phyloP scores from a whole-genome alignment of 176 grass and related monocot genomes.

The Aegilops longissima region DNA sequence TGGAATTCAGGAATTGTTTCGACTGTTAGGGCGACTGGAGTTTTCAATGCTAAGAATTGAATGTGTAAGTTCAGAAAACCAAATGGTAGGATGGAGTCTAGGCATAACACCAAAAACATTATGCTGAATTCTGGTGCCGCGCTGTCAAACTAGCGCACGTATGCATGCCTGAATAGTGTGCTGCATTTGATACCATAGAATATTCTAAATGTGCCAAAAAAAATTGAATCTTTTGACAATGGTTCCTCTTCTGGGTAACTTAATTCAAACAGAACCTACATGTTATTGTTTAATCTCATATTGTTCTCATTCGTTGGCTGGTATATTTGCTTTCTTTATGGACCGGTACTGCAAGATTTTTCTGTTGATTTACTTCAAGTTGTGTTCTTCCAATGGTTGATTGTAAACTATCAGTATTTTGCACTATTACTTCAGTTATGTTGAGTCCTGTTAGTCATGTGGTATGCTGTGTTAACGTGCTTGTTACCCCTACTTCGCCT shows the following conservation, averaged over 20 bases:
- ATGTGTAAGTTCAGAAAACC: conserved; percentile 13
- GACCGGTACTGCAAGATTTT: not conserved
- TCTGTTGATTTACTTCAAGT: not conserved
- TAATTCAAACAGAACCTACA: not conserved
- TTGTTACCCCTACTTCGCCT: not conserved
- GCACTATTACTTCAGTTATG: not conserved
- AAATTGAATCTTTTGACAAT: not conserved
- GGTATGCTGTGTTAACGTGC: not conserved
- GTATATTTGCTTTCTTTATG: not conserved
- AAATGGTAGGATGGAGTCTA: not conserved
- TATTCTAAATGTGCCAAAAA: not conserved
- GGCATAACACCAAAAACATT: conserved; percentile 21
- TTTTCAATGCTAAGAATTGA: not conserved
- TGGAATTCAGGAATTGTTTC: not conserved
- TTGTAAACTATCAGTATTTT: not conserved
- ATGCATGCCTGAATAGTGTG: not conserved
- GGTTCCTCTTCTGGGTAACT: not conserved
- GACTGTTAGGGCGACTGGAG: not conserved
- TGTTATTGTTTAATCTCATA: not conserved
- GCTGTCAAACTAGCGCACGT: not conserved
- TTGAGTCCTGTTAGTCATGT: not conserved
- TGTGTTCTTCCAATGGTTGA: not conserved
- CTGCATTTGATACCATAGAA: not conserved
- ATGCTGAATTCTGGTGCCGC: not conserved
- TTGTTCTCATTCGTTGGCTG: not conserved